Conservation (phyloP, 2,329 filamentous ascomycete genomes). For the Colletotrichum orchidophilum region DNA sequence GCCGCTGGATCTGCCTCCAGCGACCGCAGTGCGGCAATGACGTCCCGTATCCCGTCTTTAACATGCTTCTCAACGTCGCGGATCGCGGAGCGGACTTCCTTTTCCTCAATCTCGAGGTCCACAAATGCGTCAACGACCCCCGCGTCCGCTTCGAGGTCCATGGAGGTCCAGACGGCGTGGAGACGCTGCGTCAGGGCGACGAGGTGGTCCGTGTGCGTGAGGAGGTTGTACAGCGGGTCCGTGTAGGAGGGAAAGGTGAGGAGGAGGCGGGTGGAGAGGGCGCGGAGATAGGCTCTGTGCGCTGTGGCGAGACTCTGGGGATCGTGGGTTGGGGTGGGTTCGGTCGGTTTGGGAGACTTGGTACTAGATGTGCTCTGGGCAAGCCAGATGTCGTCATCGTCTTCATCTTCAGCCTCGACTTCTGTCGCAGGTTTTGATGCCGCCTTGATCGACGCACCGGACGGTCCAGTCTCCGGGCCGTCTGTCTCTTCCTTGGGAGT, state of each 20-base stretch:
- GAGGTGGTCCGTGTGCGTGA: conserved; percentile 82
- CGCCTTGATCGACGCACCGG: not conserved
- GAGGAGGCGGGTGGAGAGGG: conserved; percentile 73
- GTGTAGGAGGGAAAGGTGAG: conserved; percentile 73
- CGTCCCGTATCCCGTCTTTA: conserved; percentile 72
- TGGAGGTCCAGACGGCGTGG: conserved; percentile 77
- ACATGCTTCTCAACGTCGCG: conserved; percentile 70
- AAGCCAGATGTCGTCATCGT: conserved; percentile 54
- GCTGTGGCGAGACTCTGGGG: conserved; percentile 85
- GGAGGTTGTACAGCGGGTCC: conserved; percentile 70
- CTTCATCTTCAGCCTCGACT: conserved; percentile 13
- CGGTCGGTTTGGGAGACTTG: conserved; percentile 34
- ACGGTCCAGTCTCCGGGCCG: not conserved
- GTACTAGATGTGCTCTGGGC: conserved; percentile 36
- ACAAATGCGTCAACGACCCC: conserved; percentile 81
- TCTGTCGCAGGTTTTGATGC: not conserved
- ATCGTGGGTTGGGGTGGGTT: conserved; percentile 65
- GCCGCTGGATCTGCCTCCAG: conserved; percentile 57
- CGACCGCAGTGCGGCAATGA: conserved; percentile 65
- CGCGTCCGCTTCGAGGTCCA: conserved; percentile 84
- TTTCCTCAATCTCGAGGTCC: conserved; percentile 77
- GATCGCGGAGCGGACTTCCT: conserved; percentile 72
- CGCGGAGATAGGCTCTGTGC: conserved; percentile 79
- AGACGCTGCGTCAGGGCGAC: conserved; percentile 80
- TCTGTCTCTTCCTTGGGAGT: conserved; percentile 50